Base-by-base conservation (phyloP, 345 rosid genomes). In the Capsella bursapastoris region DNA sequence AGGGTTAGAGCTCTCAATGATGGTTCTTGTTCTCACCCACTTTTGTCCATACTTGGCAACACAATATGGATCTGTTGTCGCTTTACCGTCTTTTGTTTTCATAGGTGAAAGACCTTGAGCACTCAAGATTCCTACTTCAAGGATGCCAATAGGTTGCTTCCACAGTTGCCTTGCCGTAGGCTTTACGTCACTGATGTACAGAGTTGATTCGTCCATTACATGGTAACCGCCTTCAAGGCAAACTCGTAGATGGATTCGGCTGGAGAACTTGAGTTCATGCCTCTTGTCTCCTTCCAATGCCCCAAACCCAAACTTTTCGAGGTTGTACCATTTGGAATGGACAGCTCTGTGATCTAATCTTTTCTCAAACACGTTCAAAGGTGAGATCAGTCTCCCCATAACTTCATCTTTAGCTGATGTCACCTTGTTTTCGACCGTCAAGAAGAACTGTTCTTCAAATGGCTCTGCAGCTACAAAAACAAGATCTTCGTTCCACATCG, bases 181-280 rank as follows among this genome's bases (percentile, higher is more conserved):
- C 8, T 89, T 83, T 63, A 84, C 89, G 82, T 92, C 97, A 49
- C 97, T 92, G 52, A 88, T 80, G 74, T 92, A 88, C 78, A 89
- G 79, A 57, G 98, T 90, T 27, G 98, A 90, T 71, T 93, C 98
- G 48, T 93, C 98, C 64, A 93, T 79, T 14, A 93, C 98, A 78
- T 90, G 98, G 78, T 90, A 93, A 5, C 86, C 98, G n/a, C 98
- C 98, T 80, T 90, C 98, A 27, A 90, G 89, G 28, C 96, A 93
- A 57, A 80, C 88, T 72, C 97, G 79, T 3, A 90, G 78, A 64
- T 90, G 97, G 72, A 93, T 79, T 68, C 93, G 79, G 81, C 93
- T 84, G 0, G 98, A 81, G 69, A 93, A 93, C 61, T 86, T 88
- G 61, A 82, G 96, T 67, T 93, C 92, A 15, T 86, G 87, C 76